These are phyloP conservation scores for Ammopiptanthus mongolicus DNA, from an alignment of 306 rosid species.

Conservation along the genomic window DNA sequence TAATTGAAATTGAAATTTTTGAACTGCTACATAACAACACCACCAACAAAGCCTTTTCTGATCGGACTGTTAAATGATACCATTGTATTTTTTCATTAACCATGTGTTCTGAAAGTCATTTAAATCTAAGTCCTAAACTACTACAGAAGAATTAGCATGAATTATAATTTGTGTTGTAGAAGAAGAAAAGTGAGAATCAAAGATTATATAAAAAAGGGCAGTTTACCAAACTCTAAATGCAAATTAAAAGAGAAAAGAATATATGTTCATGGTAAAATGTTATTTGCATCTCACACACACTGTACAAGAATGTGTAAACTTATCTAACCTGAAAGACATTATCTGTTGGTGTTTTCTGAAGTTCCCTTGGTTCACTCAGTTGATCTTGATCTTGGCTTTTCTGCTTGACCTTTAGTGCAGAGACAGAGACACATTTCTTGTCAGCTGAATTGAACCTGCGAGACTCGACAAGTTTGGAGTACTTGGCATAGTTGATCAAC, in stretches of 20 bases:
- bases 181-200: background rate
- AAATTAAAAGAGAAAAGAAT: background rate
- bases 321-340: slow-evolving; percentile 57
- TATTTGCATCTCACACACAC: background rate
- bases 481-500: slow-evolving; percentile 36
- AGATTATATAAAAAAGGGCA: background rate
- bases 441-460: slow-evolving; percentile 12
- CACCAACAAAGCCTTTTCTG: no score
- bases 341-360: slow-evolving; percentile 37
- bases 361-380: slow-evolving; percentile 20
- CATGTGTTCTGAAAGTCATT: background rate
- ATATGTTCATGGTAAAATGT: background rate
- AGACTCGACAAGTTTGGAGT: slow-evolving; percentile 59
- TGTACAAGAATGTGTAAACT: background rate
- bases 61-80: background rate
- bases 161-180: background rate
- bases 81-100: background rate
- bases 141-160: background rate
- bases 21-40: background rate
- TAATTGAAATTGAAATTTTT: background rate
- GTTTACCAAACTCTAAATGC: background rate
- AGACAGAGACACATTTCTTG: slow-evolving; percentile 6
- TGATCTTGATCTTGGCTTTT: slow-evolving; percentile 3
- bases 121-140: background rate
- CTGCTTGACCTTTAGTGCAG: slow-evolving; percentile 20